phyloP scores from a whole-genome alignment of 2,329 filamentous ascomycete species.

The Grosmannia huntii region DNA sequence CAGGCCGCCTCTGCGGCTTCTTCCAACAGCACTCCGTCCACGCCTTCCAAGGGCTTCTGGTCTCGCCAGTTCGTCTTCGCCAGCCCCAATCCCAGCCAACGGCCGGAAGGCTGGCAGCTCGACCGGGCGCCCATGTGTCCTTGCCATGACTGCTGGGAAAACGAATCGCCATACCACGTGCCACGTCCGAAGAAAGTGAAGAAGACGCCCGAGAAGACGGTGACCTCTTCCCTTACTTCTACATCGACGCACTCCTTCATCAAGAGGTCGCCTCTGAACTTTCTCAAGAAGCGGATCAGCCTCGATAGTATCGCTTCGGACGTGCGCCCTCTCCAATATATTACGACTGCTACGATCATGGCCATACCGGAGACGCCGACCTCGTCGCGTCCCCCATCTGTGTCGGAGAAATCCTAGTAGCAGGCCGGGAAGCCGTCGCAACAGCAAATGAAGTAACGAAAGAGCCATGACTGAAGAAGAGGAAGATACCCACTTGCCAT shows the following conservation, averaged over 20 bases:
- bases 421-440: neutral
- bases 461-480: neutral
- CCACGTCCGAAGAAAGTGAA: neutral
- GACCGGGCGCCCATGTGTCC: slow-evolving; percentile 4
- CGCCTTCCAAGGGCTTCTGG: neutral
- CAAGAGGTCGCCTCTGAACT: neutral
- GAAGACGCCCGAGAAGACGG: neutral
- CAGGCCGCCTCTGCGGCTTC: neutral
- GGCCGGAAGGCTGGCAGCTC: neutral
- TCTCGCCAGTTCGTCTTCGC: neutral
- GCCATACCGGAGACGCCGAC: neutral
- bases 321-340: neutral
- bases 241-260: neutral
- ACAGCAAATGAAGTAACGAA: neutral
- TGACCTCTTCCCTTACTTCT: neutral
- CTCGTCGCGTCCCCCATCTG: neutral
- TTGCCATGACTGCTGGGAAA: slow-evolving; percentile 3
- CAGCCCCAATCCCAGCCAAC: neutral
- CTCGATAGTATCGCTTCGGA: neutral
- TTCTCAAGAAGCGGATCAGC: neutral
- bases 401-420: neutral
- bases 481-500: neutral
- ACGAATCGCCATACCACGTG: neutral
- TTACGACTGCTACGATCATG: neutral
- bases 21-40: neutral